A percentile compares a stretch with the other conserved stretches of the same genome.
These are phyloP conservation scores for Amanita inopinata DNA, from an alignment of 768 basidiomycete species.

Conservation along the genomic window DNA sequence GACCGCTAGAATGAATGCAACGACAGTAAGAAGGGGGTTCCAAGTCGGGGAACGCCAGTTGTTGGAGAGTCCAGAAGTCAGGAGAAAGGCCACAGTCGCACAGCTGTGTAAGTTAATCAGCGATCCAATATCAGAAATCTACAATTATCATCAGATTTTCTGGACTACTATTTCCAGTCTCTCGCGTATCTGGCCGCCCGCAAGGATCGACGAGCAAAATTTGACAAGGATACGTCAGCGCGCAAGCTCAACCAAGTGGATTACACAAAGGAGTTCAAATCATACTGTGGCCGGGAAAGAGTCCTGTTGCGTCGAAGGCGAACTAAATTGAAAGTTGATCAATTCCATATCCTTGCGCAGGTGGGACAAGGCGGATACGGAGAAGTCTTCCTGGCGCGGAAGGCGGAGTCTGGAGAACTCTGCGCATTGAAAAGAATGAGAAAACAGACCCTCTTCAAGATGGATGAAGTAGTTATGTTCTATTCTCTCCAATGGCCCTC, in stretches of 20 bases:
- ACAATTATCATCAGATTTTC: constrained; percentile 53
- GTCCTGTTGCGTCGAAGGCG: constrained; percentile 88
- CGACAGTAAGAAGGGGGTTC: constrained; percentile 49
- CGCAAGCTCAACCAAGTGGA: constrained; percentile 51
- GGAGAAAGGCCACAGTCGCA: constrained; percentile 91
- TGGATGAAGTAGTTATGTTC: constrained; percentile 72
- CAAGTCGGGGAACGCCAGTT: constrained; percentile 83
- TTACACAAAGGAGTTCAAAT: constrained; percentile 75
- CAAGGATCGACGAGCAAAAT: constrained; percentile 73
- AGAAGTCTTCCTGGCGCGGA: constrained; percentile 91
- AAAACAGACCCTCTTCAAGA: constrained; percentile 90
- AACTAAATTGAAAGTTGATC: constrained; percentile 85
- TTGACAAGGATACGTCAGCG: constrained; percentile 71
- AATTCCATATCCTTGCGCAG: constrained; percentile 97
- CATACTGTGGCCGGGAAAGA: constrained; percentile 90
- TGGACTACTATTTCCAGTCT: constrained; percentile 96
- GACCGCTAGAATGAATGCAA: constrained; percentile 40
- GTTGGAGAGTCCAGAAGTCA: constrained; percentile 78
- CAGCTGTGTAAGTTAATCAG: constrained; percentile 70
- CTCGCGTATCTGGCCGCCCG: constrained; percentile 83
- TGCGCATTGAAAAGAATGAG: constrained; percentile 97
- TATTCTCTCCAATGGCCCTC: not conserved
- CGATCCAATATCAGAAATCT: not conserved
- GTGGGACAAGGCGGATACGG: constrained; percentile 99
- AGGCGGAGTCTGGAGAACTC: constrained; percentile 92